Evolutionary conservation across 2,329 filamentous ascomycete species (phyloP).

Genomic region (Periconia macrospinosa): DNA sequence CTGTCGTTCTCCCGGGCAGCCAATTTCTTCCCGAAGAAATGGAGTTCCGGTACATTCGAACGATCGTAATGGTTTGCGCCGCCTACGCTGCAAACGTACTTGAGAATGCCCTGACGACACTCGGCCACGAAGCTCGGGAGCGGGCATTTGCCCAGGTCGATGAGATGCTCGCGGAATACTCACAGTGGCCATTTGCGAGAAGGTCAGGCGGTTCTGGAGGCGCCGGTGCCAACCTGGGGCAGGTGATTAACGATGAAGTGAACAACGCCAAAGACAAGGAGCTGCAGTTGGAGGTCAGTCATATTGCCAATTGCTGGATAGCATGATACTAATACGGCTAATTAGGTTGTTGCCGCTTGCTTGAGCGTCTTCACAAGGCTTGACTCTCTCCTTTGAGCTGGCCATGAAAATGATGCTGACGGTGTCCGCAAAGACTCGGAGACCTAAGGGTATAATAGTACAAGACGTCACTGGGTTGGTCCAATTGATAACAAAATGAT

Average conservation of each 20-base stretch:
- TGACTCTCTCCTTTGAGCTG: constrained; percentile 81
- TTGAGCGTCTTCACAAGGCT: constrained; percentile 96
- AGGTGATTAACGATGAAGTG: constrained; percentile 84
- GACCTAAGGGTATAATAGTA: not conserved
- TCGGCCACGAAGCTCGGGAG: constrained; percentile 92
- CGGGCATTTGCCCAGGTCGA: constrained; percentile 96
- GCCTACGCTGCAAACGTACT: constrained; percentile 97
- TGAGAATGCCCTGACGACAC: constrained; percentile 92
- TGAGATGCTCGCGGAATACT: constrained; percentile 92
- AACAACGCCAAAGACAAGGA: constrained; percentile 89
- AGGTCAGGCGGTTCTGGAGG: constrained; percentile 75
- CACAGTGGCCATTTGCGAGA: constrained; percentile 93
- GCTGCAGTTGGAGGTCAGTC: constrained; percentile 84
- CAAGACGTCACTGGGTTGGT: not conserved
- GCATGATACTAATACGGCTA: constrained; percentile 21
- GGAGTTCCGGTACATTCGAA: constrained; percentile 90
- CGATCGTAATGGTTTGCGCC: constrained; percentile 94
- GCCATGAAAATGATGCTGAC: constrained; percentile 9
- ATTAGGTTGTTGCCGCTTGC: constrained; percentile 82
- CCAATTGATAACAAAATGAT: not conserved
- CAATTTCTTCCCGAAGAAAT: constrained; percentile 92
- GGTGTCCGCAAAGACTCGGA: not conserved
- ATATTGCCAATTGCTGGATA: not conserved
- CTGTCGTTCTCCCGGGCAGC: constrained; percentile 82
- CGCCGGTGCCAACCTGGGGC: constrained; percentile 88